A percentile compares a stretch with the other conserved stretches of the same genome.
Evolutionary conservation across 1,139 yeast species (phyloP).

Genomic region (Nakaseomyces uthaithaninus): DNA sequence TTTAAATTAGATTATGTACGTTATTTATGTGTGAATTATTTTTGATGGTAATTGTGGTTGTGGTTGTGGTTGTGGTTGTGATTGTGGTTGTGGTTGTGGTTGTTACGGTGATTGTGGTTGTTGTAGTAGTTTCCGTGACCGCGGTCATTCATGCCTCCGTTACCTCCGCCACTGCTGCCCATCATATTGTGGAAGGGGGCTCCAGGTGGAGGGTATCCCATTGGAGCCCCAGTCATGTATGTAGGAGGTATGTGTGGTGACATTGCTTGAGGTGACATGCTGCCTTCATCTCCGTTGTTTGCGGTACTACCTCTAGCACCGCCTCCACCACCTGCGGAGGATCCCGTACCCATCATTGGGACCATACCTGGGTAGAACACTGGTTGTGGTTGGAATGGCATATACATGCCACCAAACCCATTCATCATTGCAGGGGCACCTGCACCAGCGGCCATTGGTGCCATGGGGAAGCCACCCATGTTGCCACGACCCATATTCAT

Average conservation of each 20-base stretch:
- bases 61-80: background rate
- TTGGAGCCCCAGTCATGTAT: slow-evolving; percentile 19
- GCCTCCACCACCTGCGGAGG: slow-evolving; percentile 9
- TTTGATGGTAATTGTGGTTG: background rate
- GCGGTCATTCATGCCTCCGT: slow-evolving; percentile 8
- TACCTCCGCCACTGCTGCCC: too few species aligned
- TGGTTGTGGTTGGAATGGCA: slow-evolving; percentile 32
- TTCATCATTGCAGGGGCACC: slow-evolving; percentile 24
- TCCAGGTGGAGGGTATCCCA: slow-evolving; percentile 19
- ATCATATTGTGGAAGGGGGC: slow-evolving; percentile 25
- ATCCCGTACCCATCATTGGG: slow-evolving; percentile 26
- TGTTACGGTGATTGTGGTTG: slow-evolving; percentile 1
- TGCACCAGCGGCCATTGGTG: slow-evolving; percentile 17
- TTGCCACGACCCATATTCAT: slow-evolving; percentile 17
- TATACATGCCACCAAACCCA: slow-evolving; percentile 27
- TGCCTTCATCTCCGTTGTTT: slow-evolving; percentile 8
- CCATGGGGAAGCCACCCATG: slow-evolving; percentile 25
- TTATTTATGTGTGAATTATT: background rate
- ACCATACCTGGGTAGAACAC: slow-evolving; percentile 28
- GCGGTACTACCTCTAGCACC: slow-evolving; percentile 2
- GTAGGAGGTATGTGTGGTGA: slow-evolving; percentile 27
- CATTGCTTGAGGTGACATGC: slow-evolving; percentile 24
- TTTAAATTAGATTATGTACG: background rate
- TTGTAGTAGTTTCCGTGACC: slow-evolving; percentile 4
- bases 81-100: slow-evolving; percentile 4